These are phyloP conservation scores for Chrysopogon serrulatus DNA, from an alignment of 176 grass and related monocot genomes.

Conservation along the genomic window DNA sequence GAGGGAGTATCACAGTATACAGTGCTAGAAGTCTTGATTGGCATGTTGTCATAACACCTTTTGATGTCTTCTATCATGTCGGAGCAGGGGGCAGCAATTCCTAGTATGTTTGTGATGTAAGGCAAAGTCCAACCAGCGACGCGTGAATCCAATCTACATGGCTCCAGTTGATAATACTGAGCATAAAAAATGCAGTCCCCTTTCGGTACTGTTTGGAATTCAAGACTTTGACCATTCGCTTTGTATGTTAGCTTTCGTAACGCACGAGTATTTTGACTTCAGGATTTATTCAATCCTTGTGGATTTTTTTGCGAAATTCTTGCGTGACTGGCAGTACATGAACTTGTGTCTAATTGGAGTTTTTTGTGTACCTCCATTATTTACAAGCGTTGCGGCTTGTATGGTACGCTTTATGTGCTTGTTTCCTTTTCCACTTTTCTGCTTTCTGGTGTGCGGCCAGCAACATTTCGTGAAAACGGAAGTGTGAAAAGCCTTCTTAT, in stretches of 20 bases:
- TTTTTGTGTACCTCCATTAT: not conserved
- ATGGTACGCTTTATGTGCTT: not conserved
- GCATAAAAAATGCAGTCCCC: not conserved
- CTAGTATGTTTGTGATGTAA: not conserved
- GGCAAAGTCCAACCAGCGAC: not conserved
- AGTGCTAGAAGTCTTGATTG: not conserved
- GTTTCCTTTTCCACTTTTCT: not conserved
- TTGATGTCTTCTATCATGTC: not conserved
- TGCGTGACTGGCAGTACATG: not conserved
- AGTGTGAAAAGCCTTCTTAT: too few relatives aligned
- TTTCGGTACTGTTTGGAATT: not conserved
- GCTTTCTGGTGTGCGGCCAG: not conserved
- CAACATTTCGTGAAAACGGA: too few relatives aligned
- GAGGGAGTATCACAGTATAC: not conserved
- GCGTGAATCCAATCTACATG: not conserved
- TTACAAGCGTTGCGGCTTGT: not conserved
- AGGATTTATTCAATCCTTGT: not conserved
- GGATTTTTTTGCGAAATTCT: not conserved
- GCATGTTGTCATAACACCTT: not conserved
- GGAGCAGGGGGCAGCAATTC: not conserved
- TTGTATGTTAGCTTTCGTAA: not conserved
- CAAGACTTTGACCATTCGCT: not conserved
- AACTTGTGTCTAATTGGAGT: not conserved
- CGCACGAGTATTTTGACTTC: too few relatives aligned
- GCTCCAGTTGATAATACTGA: not conserved